Base-by-base conservation (phyloP, 129 eudicot genomes). In the Tagetes patula region DNA sequence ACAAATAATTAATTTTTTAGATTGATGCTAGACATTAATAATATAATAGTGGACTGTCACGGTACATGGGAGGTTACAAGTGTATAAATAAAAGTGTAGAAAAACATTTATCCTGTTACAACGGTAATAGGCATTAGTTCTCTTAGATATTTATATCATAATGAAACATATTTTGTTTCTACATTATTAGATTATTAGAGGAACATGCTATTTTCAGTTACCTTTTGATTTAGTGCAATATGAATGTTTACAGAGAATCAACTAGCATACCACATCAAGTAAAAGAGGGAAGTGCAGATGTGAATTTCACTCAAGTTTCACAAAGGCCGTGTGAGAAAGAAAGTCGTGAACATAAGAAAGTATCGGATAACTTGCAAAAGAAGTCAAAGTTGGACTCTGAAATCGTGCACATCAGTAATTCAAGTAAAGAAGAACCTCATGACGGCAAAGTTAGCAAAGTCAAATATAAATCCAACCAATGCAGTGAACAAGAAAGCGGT, bases 201-300 rank as follows among this genome's bases (percentile, higher is more conserved):
- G 65, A 59, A 59, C 65, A 61, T 32, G 30, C 31, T 47, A 69
- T 7, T 67, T 30, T 38, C 56, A 36, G n/a, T 78, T 9, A 5
- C 62, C 41, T 52, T 66, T 42, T 45, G 43, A 48, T 67, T 45
- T 47, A 30, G 47, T 72, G 69, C 12, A 56, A 62, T 65, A 42
- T 75, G 48, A 42, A 76, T 80, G 30, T 62, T 11, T 75, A 70
- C 85, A 86, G 91, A 32, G 81, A 58, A 73, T 71, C 49, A 59
- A 65, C 73, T 80, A 34, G 72, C 31, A 30, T 75, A 46, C 48
- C 67, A 27, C 65, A 74, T 48, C 66, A 62, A 32, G 45, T 37
- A 41, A 75, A 52, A 70, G 11, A 50, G 69, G 69, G 46, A 71
- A 65, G 59, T 39, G 67, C 74, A 37, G 69, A 54, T 5, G 10